Conservation (phyloP, 257 asterid species). For the Primulina eburnea region DNA sequence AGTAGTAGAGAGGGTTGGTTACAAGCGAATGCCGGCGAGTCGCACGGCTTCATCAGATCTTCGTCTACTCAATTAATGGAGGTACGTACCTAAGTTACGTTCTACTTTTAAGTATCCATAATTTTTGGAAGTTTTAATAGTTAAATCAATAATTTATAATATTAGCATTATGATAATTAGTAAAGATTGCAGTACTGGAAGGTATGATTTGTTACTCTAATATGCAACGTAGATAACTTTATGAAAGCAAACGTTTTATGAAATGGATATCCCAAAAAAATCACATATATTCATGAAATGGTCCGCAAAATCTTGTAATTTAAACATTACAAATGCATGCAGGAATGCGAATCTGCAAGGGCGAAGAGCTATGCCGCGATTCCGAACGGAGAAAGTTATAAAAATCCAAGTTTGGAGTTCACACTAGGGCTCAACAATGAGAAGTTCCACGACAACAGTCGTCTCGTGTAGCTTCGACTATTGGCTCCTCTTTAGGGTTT, state of each 20-base stretch:
- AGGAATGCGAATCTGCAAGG: slow-evolving; percentile 40
- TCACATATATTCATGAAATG: no score
- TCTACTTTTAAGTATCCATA: not conserved
- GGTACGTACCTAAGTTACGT: slow-evolving; percentile 29
- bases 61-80: slow-evolving; percentile 47
- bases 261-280: no score
- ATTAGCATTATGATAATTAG: no score
- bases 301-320: no score
- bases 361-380: slow-evolving; percentile 31
- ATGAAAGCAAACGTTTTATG: no score
- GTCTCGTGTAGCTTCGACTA: not conserved
- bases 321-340: slow-evolving; percentile 20
- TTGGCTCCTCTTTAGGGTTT: not conserved
- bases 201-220: not conserved
- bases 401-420: slow-evolving; percentile 41
- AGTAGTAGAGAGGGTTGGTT: slow-evolving; percentile 75
- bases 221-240: not conserved
- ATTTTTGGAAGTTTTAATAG: not conserved
- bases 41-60: slow-evolving; percentile 45
- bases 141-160: no score
- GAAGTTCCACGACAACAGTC: slow-evolving; percentile 13
- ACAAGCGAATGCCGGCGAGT: slow-evolving; percentile 47
- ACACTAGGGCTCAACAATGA: slow-evolving; percentile 41
- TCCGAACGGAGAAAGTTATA: slow-evolving; percentile 26
- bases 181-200: not conserved